phyloP scores from a whole-genome alignment of 345 rosid genomes.

The Eucalyptus leucophloia region DNA sequence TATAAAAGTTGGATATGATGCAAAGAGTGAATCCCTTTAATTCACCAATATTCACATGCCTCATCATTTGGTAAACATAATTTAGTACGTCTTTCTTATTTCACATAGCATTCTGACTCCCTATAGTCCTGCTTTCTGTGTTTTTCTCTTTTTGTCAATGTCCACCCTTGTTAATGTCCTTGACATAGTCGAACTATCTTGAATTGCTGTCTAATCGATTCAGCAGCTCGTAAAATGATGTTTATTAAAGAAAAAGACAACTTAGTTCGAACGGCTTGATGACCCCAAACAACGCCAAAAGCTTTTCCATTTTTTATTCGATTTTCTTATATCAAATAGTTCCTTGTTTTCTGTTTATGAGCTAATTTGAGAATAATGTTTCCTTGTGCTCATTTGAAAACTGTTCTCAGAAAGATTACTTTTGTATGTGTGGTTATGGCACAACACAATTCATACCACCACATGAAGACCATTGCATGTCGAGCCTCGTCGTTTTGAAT shows the following conservation, averaged over 20 bases:
- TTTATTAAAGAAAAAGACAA: background rate
- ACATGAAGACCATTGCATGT: background rate
- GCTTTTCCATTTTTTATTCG: background rate
- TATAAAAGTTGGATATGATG: background rate
- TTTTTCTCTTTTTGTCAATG: background rate
- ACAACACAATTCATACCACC: background rate
- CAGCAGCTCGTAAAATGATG: background rate
- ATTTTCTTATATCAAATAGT: no score
- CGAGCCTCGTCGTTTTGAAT: background rate
- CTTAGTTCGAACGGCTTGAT: background rate
- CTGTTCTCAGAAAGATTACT: background rate
- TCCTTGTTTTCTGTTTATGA: background rate
- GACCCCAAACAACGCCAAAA: background rate
- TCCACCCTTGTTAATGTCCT: background rate
- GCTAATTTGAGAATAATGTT: background rate
- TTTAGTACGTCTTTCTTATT: background rate
- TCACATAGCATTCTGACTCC: background rate
- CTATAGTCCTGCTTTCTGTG: background rate
- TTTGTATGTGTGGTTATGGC: background rate
- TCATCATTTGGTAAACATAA: background rate
- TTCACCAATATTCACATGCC: background rate
- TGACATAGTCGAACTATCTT: background rate
- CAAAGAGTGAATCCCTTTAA: background rate
- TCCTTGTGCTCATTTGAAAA: background rate
- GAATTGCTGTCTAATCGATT: background rate